A percentile compares a stretch with the other conserved stretches of the same genome.
These are phyloP conservation scores for Coemansia sp. DNA, from an alignment of 192 early-diverging fungal species.

Conservation along the genomic window DNA sequence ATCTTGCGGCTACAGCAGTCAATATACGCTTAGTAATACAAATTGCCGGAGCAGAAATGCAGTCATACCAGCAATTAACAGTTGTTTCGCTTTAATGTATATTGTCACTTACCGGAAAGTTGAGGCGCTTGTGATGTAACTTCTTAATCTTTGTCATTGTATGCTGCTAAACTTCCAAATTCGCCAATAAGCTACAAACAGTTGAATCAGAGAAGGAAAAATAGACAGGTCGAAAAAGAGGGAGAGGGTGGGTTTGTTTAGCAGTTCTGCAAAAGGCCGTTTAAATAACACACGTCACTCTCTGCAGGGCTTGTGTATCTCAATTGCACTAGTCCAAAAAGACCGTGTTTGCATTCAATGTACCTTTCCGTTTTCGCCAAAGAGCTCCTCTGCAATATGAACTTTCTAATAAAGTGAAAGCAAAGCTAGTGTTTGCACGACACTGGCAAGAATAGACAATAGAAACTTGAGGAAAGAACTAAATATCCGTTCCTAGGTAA, in stretches of 20 bases:
- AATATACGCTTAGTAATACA: neutral
- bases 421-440: neutral
- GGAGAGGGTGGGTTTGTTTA: neutral
- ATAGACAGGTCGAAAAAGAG: neutral
- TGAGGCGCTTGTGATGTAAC: slow-evolving; percentile 50
- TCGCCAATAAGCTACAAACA: slow-evolving; percentile 5
- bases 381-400: neutral
- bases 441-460: neutral
- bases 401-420: neutral
- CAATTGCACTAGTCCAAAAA: neutral
- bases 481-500: neutral
- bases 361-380: neutral
- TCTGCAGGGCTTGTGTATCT: slow-evolving; percentile 1
- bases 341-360: neutral
- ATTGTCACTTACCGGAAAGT: slow-evolving; percentile 48
- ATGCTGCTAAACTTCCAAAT: neutral
- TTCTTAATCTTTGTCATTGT: slow-evolving; percentile 55
- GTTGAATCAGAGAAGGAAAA: slow-evolving; percentile 5
- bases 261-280: neutral
- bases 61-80: neutral
- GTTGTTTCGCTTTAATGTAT: neutral
- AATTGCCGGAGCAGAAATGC: neutral
- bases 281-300: slow-evolving; percentile 2
- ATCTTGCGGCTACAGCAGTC: slow-evolving; percentile 43
- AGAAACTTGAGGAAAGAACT: neutral